Conservation (phyloP, 1,284 basidiomycete genomes). For the Lignosus rhinocerotis region DNA sequence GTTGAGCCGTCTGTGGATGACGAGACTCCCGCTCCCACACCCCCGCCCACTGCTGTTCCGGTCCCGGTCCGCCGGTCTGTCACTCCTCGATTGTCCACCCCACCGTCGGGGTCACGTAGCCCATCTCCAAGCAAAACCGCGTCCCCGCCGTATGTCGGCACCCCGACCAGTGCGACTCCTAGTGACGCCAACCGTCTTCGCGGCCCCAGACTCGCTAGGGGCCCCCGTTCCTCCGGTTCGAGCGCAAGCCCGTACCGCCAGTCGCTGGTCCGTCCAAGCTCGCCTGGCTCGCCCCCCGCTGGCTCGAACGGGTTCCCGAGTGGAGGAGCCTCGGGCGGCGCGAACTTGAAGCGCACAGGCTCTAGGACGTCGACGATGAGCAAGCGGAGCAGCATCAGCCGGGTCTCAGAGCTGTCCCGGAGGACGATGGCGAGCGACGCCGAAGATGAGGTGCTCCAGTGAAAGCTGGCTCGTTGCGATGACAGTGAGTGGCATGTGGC, state of each 20-base stretch:
- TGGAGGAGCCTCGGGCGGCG: constrained; percentile 16
- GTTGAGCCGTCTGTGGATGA: constrained; percentile 33
- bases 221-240: constrained; percentile 50
- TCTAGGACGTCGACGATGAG: constrained; percentile 30
- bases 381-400: constrained; percentile 41
- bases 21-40: constrained; percentile 28
- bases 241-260: constrained; percentile 56
- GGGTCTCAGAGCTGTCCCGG: constrained; percentile 61
- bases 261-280: constrained; percentile 30
- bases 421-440: constrained; percentile 81
- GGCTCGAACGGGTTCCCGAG: constrained; percentile 16
- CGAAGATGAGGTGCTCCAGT: constrained; percentile 64
- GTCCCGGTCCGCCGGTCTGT: constrained; percentile 35
- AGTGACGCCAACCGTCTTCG: constrained; percentile 49
- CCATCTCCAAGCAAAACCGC: constrained; percentile 39
- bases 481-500: neutral
- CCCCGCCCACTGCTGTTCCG: constrained; percentile 44
- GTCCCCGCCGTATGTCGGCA: constrained; percentile 40
- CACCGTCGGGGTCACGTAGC: constrained; percentile 40
- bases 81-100: constrained; percentile 33
- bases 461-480: neutral
- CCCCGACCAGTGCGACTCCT: constrained; percentile 46
- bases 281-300: constrained; percentile 32
- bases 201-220: constrained; percentile 51
- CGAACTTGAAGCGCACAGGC: constrained; percentile 23